Evolutionary conservation across 306 rosid species (phyloP).

Genomic region (Cicer bijugum): DNA sequence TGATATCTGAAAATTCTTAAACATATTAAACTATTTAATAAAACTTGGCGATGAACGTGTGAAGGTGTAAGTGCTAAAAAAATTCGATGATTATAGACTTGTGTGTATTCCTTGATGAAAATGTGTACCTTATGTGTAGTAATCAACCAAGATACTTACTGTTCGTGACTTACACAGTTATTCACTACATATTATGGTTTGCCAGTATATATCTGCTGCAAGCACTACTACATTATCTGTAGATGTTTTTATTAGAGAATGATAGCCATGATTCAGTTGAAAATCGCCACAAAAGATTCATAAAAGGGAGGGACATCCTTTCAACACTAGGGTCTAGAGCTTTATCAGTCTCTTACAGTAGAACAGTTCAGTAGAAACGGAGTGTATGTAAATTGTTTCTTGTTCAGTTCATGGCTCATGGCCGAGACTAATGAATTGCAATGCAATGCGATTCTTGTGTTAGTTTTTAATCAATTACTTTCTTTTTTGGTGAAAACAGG

Average conservation of each 20-base stretch:
- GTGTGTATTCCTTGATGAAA: background rate
- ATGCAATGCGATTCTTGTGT: slow-evolving; percentile 11
- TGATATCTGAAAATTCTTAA: background rate
- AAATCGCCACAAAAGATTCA: background rate
- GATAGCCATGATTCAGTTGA: background rate
- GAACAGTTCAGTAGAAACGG: slow-evolving; percentile 4
- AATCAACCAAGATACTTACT: background rate
- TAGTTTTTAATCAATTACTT: slow-evolving; percentile 28
- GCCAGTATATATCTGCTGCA: slow-evolving; percentile 10
- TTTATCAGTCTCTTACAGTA: slow-evolving; percentile 7
- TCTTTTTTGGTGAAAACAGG: slow-evolving; percentile 58
- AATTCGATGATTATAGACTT: background rate
- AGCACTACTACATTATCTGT: slow-evolving; percentile 1
- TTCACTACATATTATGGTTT: background rate
- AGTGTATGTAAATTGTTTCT: background rate
- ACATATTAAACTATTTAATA: slow-evolving; percentile 13
- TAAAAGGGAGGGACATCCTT: slow-evolving; percentile 1
- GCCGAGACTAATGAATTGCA: background rate
- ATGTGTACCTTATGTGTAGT: background rate
- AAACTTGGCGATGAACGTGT: background rate
- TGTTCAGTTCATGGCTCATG: background rate
- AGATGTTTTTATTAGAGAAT: slow-evolving; percentile 11
- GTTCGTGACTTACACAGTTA: background rate
- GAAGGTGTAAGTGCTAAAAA: slow-evolving; percentile 4
- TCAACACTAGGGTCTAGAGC: slow-evolving; percentile 11